Evolutionary conservation across 352 stramenopile species (phyloP), one percentile per base, ranked within the genome.

Genomic region (Pelagophyceae sp.): DNA sequence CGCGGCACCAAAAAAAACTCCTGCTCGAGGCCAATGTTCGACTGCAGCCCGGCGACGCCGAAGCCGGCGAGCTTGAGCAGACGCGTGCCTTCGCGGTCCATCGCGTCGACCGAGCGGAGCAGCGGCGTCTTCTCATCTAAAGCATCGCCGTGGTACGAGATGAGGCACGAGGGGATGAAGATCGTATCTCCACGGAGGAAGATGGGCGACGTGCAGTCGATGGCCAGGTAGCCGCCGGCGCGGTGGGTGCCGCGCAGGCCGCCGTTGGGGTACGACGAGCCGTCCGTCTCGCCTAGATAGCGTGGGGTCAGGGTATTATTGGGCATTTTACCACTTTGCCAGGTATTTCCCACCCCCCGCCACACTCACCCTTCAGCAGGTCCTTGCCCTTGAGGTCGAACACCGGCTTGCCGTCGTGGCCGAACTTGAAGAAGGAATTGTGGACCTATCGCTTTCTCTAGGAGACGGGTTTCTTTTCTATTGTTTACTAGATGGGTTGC

Each of bases 111-210:
- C 38, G 87, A 84, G n/a, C 89, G 80, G 17, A 95, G 80, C 27
- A 95, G 82, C 25, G 90, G 90, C 20, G 89, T 94, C 84, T 95
- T 95, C 78, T 94, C 87, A 80, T 95, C 90, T 15, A 95, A 81
- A 25, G 90, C 88, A 31, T 87, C 83, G 72, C 90, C 90, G 65
- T 91, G 88, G 75, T 90, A 93, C 2, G 84, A 90, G 17, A 94
- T 83, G 79, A 95, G 90, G n/a, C 82, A 67, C 35, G 85, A 86
- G 11, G 89, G 90, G 69, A 95, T 92, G 78, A 91, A 93, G 33
- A 95, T 83, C 23, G 88, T 94, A 72, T 93, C 88, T 5, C 87
- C 89, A 37, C 87, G 81, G 38, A 92, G 79, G 69, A 92, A 92
- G 76, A 91, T 90, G 29, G 86, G 88, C 20, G 83, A 90, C 19